phyloP scores from a whole-genome alignment of 208 protist genomes.

The Giardia muris region DNA sequence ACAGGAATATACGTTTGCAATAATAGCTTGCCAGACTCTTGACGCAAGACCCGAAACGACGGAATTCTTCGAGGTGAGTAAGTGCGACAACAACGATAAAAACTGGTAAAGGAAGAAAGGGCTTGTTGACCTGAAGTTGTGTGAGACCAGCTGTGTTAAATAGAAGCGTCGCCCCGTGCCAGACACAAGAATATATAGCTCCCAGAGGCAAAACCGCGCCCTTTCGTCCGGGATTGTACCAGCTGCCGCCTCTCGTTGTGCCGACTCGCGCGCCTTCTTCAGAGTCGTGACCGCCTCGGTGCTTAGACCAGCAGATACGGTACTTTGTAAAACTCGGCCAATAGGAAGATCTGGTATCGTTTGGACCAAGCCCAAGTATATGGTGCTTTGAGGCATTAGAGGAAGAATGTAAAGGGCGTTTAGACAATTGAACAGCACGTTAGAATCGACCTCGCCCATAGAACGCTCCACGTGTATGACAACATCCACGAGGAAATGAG shows the following conservation, averaged over 20 bases:
- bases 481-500: not conserved
- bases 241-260: not conserved
- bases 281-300: not conserved
- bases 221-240: not conserved
- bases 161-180: not conserved
- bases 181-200: not conserved
- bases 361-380: not conserved
- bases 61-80: not conserved
- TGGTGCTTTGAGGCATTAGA: not conserved
- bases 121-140: not conserved
- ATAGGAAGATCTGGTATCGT: not conserved
- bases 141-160: not conserved
- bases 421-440: not conserved
- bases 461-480: not conserved
- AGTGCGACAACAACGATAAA: not conserved
- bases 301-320: not conserved
- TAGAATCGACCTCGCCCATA: not conserved
- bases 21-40: not conserved
- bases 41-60: not conserved
- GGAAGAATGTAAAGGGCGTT: not conserved
- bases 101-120: not conserved
- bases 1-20: not conserved
- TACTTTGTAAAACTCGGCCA: not conserved
- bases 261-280: not conserved
- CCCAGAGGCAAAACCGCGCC: not conserved